Evolutionary conservation across 805 yeast species (phyloP), one percentile per base, ranked within the genome.

Genomic region (Kodamaea restingae): DNA sequence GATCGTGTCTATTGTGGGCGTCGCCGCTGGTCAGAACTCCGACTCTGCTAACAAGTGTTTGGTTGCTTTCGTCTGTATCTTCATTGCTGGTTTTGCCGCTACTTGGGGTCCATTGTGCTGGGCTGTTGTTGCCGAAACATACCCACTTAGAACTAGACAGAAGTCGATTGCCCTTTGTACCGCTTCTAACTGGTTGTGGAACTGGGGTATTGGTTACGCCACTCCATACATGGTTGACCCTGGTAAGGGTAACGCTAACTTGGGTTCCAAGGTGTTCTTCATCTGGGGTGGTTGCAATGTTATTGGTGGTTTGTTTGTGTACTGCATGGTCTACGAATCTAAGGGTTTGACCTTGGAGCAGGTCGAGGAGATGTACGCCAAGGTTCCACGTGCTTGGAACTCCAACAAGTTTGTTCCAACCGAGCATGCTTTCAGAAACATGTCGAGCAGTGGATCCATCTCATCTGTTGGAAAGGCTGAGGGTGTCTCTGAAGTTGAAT

Each of bases 1-100:
- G 48, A 56, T 73, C 41, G 71, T 71, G 39, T 76, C 70, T 27
- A 55, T 62, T 44, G 63, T 63, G 28, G 70, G 71, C 41, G 62
- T 69, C 37, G 68, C 73, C 35, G 57, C 70, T 35, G 38, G 40
- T 11, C 64, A 70, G 15, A 43, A 56, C 30, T 48, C 65, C 26
- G 46, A 47, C 17, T 47, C 63, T 15, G 63, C 66, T 29, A 60
- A 60, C 40, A 55, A 58, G 47, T 59, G 51, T 42, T 60, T 65
- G 43, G 60, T 64, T 43, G 68, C 67, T 17, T 65, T 65, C 51
- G 48, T 56, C 38, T 66, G 68, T 51, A 60, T 60, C 30, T 65
- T 62, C 47, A 65, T 66, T 51, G 63, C 65, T 29, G 65, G 58
- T 42, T 65, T 65, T 44, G 71, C 70, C 29, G 60, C 69, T 34